Base-by-base conservation (phyloP, 2,329 filamentous ascomycete species). In the Xylariaceae sp. region DNA sequence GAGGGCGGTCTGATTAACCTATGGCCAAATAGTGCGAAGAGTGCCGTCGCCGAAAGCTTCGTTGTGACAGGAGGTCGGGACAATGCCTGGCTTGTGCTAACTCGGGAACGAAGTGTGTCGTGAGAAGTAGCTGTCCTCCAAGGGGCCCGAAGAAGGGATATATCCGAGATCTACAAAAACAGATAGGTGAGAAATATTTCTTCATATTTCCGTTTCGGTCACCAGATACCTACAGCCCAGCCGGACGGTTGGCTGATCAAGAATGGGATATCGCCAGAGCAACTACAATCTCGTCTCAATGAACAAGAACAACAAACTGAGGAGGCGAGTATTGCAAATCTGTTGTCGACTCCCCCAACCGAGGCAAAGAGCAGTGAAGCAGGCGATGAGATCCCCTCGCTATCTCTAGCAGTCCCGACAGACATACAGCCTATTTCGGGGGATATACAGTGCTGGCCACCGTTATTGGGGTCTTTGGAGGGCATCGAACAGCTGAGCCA, bases 71-170 rank as follows among this genome's bases (percentile, higher is more conserved):
- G 47, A 16, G 47, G 15, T 5, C 21, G 2, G 36, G 21, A n/a
- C 21, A 42, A 42, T 49, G 47, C 41, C 19, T 21, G 29, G 15
- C 19, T 2, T 56, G 54, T 36, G 54, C 50, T n/a, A 50, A 22
- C 18, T 39, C 54, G 2, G 54, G 49, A 9, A 19, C 15, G n/a
- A 21, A 37, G 30, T 56, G 54, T 40, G 19, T 56, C 29, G 44
- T 56, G 32, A 49, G 45, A 47, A 43, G 39, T 39, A 53, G 18
- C 19, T 39, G 30, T 22, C 49, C 54, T 12, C 50, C 39, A 3
- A 22, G 50, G 30, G 50, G 54, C 13, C 54, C 54, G 4, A 56
- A 56, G 19, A 56, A 56, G 41, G 54, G 54, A n/a, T 53, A 56
- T 42, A 36, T 56, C 18, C 37, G 49, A 29, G 36, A 45, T n/a